Percentiles rank a stretch among this genome's conserved stretches.
Conservation (phyloP, 768 basidiomycete genomes). For the Kwoniella europaea region DNA sequence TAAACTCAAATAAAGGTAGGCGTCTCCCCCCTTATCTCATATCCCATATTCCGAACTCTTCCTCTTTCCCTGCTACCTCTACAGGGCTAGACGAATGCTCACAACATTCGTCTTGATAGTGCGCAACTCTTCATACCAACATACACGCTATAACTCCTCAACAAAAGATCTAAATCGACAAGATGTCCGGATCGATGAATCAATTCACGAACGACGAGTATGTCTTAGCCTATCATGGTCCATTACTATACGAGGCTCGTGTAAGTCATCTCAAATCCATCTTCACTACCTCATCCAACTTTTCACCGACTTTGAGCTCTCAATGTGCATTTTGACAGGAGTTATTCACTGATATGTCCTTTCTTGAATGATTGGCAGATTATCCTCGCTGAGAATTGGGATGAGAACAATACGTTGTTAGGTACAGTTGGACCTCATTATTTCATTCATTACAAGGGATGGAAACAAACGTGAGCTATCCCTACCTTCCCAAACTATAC, state of each 20-base stretch:
- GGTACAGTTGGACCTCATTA: constrained; percentile 78
- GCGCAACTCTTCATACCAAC: constrained; percentile 22
- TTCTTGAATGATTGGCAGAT: constrained; percentile 58
- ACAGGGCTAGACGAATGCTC: neutral
- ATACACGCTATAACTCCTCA: neutral
- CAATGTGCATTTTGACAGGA: constrained; percentile 10
- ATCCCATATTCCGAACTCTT: neutral
- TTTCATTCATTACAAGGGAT: constrained; percentile 98
- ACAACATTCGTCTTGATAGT: neutral
- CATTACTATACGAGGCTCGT: constrained; percentile 94
- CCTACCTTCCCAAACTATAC: neutral
- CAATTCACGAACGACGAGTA: constrained; percentile 67
- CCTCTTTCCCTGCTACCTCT: no score
- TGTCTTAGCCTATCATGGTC: constrained; percentile 92
- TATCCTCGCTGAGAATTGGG: constrained; percentile 70
- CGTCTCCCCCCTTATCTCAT: constrained; percentile 5
- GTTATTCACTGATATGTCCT: constrained; percentile 30
- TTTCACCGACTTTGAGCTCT: constrained; percentile 21
- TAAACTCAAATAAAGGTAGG: constrained; percentile 18
- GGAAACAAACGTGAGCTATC: constrained; percentile 85
- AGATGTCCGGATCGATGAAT: constrained; percentile 33
- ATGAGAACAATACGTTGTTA: constrained; percentile 68
- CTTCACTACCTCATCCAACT: constrained; percentile 16
- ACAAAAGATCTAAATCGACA: neutral
- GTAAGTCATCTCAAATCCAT: constrained; percentile 46